phyloP scores from a whole-genome alignment of 208 protist genomes.

The Endotrypanum monterogeii region DNA sequence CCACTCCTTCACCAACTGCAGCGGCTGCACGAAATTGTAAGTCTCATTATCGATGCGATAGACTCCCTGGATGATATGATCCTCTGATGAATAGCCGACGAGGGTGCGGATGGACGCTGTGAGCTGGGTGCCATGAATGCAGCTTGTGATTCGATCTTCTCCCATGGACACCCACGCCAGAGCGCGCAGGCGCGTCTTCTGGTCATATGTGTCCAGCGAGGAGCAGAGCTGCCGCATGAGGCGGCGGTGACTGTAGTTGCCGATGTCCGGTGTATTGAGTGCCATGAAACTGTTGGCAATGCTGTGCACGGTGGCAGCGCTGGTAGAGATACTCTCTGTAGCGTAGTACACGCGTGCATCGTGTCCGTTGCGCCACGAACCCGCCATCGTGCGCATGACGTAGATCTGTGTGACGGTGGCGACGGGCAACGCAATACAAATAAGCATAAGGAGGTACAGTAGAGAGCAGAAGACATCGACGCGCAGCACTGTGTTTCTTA shows the following conservation, averaged over 20 bases:
- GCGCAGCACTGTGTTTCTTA: conserved; percentile 5
- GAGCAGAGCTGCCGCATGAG: background rate
- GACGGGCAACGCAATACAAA: background rate
- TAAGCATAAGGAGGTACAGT: conserved; percentile 3
- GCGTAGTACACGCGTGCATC: conserved; percentile 4
- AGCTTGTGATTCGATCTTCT: background rate
- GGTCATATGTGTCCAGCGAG: background rate
- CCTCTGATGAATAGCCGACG: background rate
- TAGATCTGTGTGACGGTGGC: conserved; percentile 11
- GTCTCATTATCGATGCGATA: conserved; percentile 12
- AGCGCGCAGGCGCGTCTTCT: background rate
- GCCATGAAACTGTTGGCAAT: conserved; percentile 20
- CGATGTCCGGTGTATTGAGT: background rate
- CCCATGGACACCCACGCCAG: background rate
- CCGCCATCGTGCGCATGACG: background rate
- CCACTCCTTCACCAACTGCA: background rate
- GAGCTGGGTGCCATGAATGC: background rate
- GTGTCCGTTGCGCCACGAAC: conserved; percentile 1
- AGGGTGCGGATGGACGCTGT: background rate
- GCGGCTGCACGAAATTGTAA: conserved; percentile 11
- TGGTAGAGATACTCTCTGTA: conserved; percentile 2
- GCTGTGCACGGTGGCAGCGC: background rate
- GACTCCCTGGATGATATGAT: conserved; percentile 13
- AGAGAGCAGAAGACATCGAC: conserved; percentile 19
- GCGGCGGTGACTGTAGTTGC: background rate